Base-by-base conservation (phyloP, 179 eudicot genomes). In the Pouteria campechiana region DNA sequence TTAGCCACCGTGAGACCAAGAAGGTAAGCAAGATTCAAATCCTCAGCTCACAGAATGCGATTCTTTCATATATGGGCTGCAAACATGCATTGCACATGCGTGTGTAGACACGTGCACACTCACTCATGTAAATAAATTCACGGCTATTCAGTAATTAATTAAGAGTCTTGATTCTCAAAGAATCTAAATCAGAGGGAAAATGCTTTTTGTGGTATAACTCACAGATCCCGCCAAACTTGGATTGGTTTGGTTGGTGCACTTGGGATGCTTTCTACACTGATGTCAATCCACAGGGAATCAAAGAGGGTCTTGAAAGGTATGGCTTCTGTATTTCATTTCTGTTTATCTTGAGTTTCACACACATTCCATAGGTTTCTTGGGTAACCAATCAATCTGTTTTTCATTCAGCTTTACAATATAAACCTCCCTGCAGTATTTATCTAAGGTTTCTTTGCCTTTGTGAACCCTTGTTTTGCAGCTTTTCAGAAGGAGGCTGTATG, bases 231-330 rank as follows among this genome's bases (percentile, higher is more conserved):
- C 65, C 47, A 10, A 83, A 79, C 59, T 68, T 83, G 44, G 84
- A 83, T 60, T 79, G 84, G 88, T 79, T 83, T 54, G 93, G 93
- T 6, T 83, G 88, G 93, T 83, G 93, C 63, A 83, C 81, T 27
- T 82, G 93, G 93, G 93, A 82, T 65, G 93, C 93, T 32, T 79
- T 82, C 57, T 75, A 82, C 66, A 77, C 58, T 37, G 81, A 75
- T 46, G 88, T 83, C 52, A 58, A 45, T 37, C 81, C 88, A 6
- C 65, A 58, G 32, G 84, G 81, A 41, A 71, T 83, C 58, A 63
- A 52, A 50, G 69, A 73, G 48, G 88, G 88, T 46, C 77, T 83
- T 48, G 65, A 75, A 60, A 83, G 93, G 93, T 69, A 64, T 28
- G 19, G 31, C n/a, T n/a, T n/a, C n/a, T n/a, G n/a, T n/a, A n/a